Evolutionary conservation across 2,329 filamentous ascomycete genomes (phyloP).

Genomic region (Sclerotinia minor): DNA sequence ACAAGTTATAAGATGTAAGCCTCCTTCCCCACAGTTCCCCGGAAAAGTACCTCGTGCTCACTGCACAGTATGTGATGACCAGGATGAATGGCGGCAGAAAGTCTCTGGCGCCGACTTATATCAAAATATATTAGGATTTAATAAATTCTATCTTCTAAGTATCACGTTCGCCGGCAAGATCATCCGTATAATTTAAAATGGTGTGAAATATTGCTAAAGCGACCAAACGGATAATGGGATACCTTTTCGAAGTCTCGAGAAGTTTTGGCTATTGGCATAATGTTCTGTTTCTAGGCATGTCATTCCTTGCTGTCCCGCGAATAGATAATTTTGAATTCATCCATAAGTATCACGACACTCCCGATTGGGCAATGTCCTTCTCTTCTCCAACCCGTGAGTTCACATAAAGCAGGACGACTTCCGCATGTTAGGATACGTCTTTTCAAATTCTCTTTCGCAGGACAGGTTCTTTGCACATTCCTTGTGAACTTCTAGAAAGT

Average conservation of each 20-base stretch:
- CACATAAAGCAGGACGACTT: not conserved
- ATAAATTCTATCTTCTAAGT: slow-evolving; percentile 22
- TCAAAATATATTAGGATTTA: slow-evolving; percentile 29
- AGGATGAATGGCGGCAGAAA: slow-evolving; percentile 23
- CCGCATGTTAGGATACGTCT: not conserved
- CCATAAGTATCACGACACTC: not conserved
- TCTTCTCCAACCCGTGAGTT: not conserved
- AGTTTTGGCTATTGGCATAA: not conserved
- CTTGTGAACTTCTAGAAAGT: slow-evolving; percentile 21
- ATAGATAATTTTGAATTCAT: not conserved
- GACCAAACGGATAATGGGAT: slow-evolving; percentile 30
- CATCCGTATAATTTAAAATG: slow-evolving; percentile 22
- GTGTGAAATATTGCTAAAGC: slow-evolving; percentile 8
- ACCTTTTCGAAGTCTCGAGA: slow-evolving; percentile 2
- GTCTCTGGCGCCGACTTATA: slow-evolving; percentile 25
- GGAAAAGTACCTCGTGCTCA: slow-evolving; percentile 22
- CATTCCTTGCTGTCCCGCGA: not conserved
- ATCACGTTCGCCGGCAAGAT: slow-evolving; percentile 29
- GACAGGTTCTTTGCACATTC: not conserved
- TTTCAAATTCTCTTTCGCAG: not conserved
- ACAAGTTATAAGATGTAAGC: slow-evolving; percentile 16
- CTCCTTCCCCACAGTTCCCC: slow-evolving; percentile 20
- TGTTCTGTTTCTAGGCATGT: not conserved
- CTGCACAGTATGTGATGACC: slow-evolving; percentile 8
- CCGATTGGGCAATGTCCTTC: not conserved